phyloP scores from a whole-genome alignment of 192 early-diverging fungal species.

The Chytriomyces sp. region DNA sequence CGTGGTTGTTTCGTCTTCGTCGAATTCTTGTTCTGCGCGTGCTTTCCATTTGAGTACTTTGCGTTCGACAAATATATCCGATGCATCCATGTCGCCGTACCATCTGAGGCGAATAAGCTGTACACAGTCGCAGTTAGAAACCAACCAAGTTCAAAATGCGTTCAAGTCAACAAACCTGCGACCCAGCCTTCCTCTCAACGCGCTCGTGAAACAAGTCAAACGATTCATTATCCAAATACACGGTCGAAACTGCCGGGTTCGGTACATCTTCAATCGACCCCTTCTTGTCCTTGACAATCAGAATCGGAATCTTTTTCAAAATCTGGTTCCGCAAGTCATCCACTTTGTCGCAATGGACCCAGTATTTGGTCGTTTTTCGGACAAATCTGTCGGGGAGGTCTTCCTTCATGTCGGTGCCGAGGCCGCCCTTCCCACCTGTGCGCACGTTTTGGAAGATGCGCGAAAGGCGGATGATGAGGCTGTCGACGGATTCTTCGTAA shows the following conservation, averaged over 20 bases:
- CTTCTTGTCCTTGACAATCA: conserved; percentile 33
- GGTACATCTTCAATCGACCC: conserved; percentile 37
- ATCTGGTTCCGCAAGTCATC: conserved; percentile 28
- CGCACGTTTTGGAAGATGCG: conserved; percentile 54
- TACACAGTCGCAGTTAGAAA: neutral
- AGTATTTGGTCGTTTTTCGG: conserved; percentile 88
- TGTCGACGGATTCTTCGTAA: conserved; percentile 84
- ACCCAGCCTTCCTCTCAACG: conserved; percentile 85
- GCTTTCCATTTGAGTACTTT: conserved; percentile 58
- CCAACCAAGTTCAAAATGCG: neutral
- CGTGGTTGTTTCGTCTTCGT: conserved; percentile 10
- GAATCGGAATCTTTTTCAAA: conserved; percentile 33
- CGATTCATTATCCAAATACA: conserved; percentile 90
- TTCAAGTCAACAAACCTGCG: conserved; percentile 60
- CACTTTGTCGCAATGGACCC: conserved; percentile 78
- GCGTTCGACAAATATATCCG: conserved; percentile 94
- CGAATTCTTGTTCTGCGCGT: neutral
- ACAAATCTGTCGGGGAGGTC: conserved; percentile 71
- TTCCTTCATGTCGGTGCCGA: conserved; percentile 26
- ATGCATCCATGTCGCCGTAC: conserved; percentile 87
- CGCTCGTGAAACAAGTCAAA: conserved; percentile 89
- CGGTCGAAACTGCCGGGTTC: conserved; percentile 88
- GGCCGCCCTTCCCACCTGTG: conserved; percentile 41
- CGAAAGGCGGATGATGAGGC: conserved; percentile 78
- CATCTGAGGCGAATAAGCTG: conserved; percentile 83